Evolutionary conservation across 2,329 filamentous ascomycete genomes (phyloP).

Genomic region (Cadophora gregata): DNA sequence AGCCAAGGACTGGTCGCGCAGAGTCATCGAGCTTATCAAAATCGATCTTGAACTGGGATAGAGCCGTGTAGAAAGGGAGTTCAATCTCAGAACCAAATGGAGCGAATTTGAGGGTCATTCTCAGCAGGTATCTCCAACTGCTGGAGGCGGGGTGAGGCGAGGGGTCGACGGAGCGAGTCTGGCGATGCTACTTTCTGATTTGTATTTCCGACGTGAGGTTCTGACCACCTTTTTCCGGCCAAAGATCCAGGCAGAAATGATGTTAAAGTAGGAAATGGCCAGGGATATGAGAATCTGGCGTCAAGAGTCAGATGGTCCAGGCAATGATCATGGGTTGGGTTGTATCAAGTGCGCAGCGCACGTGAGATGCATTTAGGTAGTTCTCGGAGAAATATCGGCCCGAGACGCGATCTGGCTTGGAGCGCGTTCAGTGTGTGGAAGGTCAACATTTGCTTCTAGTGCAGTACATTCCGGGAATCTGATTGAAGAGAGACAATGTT

Average conservation of each 20-base stretch:
- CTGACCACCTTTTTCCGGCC: neutral
- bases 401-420: neutral
- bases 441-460: neutral
- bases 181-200: neutral
- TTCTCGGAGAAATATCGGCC: slow-evolving; percentile 1
- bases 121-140: slow-evolving; percentile 17
- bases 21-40: slow-evolving; percentile 97
- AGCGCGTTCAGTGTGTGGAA: neutral
- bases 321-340: slow-evolving; percentile 6
- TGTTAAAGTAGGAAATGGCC: neutral
- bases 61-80: slow-evolving; percentile 88
- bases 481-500: slow-evolving; percentile 59
- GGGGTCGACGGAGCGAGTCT: neutral
- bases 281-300: neutral
- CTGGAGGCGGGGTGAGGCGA: slow-evolving; percentile 4
- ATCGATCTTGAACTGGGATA: slow-evolving; percentile 94
- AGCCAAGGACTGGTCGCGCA: slow-evolving; percentile 80
- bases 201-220: neutral
- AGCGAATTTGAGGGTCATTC: slow-evolving; percentile 71
- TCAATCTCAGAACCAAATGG: slow-evolving; percentile 95
- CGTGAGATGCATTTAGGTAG: neutral
- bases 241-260: neutral
- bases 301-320: slow-evolving; percentile 2
- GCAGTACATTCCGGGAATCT: neutral
- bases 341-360: slow-evolving; percentile 6